Evolutionary conservation across 306 rosid genomes (phyloP), one percentile per base, ranked within the genome.

Genomic region (Fagus sylvatica): DNA sequence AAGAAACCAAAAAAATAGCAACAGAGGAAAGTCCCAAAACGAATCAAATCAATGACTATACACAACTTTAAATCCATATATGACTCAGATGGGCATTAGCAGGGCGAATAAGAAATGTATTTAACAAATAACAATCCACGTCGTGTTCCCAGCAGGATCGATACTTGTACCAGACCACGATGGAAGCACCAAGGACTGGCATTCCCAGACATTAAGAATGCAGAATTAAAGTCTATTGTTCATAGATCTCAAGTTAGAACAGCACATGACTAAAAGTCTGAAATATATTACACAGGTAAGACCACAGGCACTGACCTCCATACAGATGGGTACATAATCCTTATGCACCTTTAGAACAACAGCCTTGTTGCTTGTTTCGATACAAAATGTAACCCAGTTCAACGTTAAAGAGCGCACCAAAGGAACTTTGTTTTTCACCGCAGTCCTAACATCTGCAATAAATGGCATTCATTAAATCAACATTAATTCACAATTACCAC

Each of bases 401-500:
- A 96, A 80, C 43, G 98, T 87, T 73, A 79, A 75, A 4, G 99
- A 96, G 56, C 99, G 96, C 74, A 96, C 99, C 69, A 96, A 98
- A 54, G 99, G 99, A 71, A 96, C 99, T 88, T 96, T 96, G 77
- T 96, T 91, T 90, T 96, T 96, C 53, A 90, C 85, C 69, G 98
- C 88, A 3, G 86, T 90, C 93, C 51, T 93, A 73, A 96, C 75
- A 82, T 96, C 99, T 96, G 96, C 83, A 82, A 78, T 41, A 88
- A 51, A 72, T 77, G 77, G 69, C 69, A 82, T 72, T 53, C 41
- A 65, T 66, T 74, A 67, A 77, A 51, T 74, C 75, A 82, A 69
- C 55, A 72, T 9, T 33, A 56, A 82, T 72, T 72, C 53, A 71
- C 19, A 75, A 56, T 69, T 72, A 67, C 34, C 19, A 70, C 56